A percentile compares a stretch with the other conserved stretches of the same genome.
Evolutionary conservation across 2,329 filamentous ascomycete species (phyloP).

Genomic region (Trichoderma atroviride): DNA sequence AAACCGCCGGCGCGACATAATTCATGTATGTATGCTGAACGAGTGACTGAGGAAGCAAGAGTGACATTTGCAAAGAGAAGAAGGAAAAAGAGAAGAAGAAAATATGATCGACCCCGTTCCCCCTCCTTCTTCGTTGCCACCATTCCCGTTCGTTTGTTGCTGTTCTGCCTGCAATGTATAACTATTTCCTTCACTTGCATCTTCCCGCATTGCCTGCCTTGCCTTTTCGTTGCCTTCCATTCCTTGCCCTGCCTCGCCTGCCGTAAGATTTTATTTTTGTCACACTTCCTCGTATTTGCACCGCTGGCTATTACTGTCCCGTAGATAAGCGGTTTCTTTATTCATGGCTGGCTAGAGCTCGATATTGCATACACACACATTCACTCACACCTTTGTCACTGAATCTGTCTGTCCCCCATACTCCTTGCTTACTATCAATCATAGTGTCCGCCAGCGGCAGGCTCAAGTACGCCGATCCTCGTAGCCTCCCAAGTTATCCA

Average conservation of each 20-base stretch:
- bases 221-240: not conserved
- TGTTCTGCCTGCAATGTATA: not conserved
- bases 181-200: not conserved
- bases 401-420: not conserved
- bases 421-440: constrained; percentile 26
- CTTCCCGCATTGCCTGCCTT: not conserved
- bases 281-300: not conserved
- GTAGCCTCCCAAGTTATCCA: constrained; percentile 75
- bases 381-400: not conserved
- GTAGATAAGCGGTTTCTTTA: constrained; percentile 7
- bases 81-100: not conserved
- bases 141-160: not conserved
- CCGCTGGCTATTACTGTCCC: not conserved
- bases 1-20: constrained; percentile 20
- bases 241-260: not conserved
- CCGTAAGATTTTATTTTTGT: not conserved
- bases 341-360: not conserved
- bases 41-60: not conserved
- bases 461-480: constrained; percentile 71
- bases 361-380: not conserved
- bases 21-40: constrained; percentile 21
- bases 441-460: constrained; percentile 43
- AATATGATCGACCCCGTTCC: not conserved
- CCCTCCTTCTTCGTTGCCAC: not conserved
- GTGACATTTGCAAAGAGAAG: not conserved